These are phyloP conservation scores for Solanum megistacrolobum DNA, from an alignment of 257 asterid species.

Conservation along the genomic window DNA sequence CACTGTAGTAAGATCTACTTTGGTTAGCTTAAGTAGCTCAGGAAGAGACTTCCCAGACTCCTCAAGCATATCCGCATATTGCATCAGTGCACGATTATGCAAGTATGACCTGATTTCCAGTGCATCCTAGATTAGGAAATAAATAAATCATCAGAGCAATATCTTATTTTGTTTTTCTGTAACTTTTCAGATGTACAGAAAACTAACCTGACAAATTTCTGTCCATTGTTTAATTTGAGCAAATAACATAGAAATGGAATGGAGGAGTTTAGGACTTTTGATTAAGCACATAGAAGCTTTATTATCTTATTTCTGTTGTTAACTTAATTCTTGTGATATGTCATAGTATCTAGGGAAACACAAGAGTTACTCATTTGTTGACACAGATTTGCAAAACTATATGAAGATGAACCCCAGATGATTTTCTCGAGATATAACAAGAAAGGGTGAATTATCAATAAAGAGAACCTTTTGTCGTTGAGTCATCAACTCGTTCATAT, in stretches of 20 bases:
- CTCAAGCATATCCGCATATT: conserved; percentile 50
- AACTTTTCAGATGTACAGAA: not conserved
- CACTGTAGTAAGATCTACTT: conserved; percentile 31
- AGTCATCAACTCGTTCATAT: conserved; percentile 53
- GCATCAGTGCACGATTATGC: conserved; percentile 63
- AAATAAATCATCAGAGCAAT: not conserved
- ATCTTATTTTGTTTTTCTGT: not conserved
- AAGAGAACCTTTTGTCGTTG: conserved; percentile 57
- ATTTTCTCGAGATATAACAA: not conserved
- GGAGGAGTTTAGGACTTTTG: not conserved
- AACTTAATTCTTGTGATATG: not conserved
- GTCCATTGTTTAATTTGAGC: not conserved
- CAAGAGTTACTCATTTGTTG: not conserved
- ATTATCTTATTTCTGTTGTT: not conserved
- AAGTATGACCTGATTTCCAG: conserved; percentile 68
- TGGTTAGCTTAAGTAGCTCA: conserved; percentile 42
- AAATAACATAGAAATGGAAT: not conserved
- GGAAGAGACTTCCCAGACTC: conserved; percentile 40
- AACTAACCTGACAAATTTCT: not conserved
- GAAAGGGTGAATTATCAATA: not conserved
- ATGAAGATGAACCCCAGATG: not conserved
- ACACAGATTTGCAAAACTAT: not conserved
- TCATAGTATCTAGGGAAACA: not conserved
- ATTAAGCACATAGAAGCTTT: not conserved
- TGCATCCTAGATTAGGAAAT: conserved; percentile 42